phyloP scores from a whole-genome alignment of 2,329 filamentous ascomycete species.

The Diaporthe sp. region DNA sequence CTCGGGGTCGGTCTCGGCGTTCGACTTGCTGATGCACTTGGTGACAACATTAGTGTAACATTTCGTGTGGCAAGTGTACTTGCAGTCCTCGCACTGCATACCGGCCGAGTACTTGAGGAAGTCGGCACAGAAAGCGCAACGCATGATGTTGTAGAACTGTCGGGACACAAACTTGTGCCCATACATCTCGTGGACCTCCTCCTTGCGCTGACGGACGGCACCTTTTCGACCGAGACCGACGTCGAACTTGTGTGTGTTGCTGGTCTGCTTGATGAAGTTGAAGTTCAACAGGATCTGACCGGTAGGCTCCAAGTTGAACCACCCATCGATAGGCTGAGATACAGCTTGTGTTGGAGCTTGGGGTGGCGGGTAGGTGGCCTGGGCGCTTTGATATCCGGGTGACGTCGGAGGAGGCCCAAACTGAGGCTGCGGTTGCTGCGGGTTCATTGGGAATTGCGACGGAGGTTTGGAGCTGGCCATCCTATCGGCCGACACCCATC shows the following conservation, averaged over 20 bases:
- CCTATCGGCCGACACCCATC: slow-evolving; percentile 97
- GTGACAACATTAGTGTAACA: slow-evolving; percentile 97
- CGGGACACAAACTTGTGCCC: slow-evolving; percentile 99
- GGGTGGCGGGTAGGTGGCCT: slow-evolving; percentile 45
- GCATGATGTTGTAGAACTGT: slow-evolving; percentile 99
- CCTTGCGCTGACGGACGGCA: slow-evolving; percentile 96
- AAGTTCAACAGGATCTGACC: slow-evolving; percentile 92
- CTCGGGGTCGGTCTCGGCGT: slow-evolving; percentile 97
- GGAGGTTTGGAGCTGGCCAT: slow-evolving; percentile 76
- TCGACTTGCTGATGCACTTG: slow-evolving; percentile 99
- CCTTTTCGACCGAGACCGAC: slow-evolving; percentile 94
- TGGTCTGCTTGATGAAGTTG: slow-evolving; percentile 92
- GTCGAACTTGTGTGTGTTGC: slow-evolving; percentile 85
- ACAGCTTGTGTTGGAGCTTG: slow-evolving; percentile 63
- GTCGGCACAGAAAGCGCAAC: slow-evolving; percentile 95
- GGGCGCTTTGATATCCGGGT: slow-evolving; percentile 50
- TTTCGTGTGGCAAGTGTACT: slow-evolving; percentile 98
- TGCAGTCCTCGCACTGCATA: slow-evolving; percentile 99
- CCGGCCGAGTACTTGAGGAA: slow-evolving; percentile 98
- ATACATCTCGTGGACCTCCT: slow-evolving; percentile 98
- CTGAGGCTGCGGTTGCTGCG: slow-evolving; percentile 53
- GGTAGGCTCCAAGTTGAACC: slow-evolving; percentile 96
- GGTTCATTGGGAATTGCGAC: slow-evolving; percentile 70
- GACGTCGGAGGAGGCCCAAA: slow-evolving; percentile 60
- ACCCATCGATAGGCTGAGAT: slow-evolving; percentile 83